Evolutionary conservation across 1,139 yeast genomes (phyloP).

Genomic region (Hyphopichia pseudoburtonii): DNA sequence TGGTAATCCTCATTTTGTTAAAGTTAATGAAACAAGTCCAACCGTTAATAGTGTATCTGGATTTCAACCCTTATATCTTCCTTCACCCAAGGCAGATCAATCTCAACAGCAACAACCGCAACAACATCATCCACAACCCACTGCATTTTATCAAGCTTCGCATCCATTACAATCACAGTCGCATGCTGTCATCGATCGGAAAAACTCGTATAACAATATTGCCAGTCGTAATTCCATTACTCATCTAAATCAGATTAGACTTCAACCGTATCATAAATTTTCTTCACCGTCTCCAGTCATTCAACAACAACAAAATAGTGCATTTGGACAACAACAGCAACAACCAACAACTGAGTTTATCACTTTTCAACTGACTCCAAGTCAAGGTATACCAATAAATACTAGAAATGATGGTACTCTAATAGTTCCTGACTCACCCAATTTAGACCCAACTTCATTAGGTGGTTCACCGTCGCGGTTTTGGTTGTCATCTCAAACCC

Average conservation of each 20-base stretch:
- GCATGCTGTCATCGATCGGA: slow-evolving; percentile 20
- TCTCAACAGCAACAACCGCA: slow-evolving; percentile 4
- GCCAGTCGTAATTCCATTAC: slow-evolving; percentile 32
- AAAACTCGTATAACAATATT: slow-evolving; percentile 23
- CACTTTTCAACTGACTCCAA: slow-evolving; percentile 11
- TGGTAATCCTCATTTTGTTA: background rate
- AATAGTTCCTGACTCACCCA: slow-evolving; percentile 51
- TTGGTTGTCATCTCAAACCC: slow-evolving; percentile 53
- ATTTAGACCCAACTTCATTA: slow-evolving; percentile 50
- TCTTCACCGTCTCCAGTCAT: slow-evolving; percentile 28
- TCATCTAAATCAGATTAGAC: slow-evolving; percentile 31
- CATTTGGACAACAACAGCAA: slow-evolving; percentile 1
- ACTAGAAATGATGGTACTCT: slow-evolving; percentile 6
- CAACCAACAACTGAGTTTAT: slow-evolving; percentile 7
- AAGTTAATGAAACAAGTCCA: slow-evolving; percentile 1
- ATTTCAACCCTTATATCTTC: slow-evolving; percentile 2
- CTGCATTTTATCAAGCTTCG: slow-evolving; percentile 7
- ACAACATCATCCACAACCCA: slow-evolving; percentile 8
- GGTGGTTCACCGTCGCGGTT: slow-evolving; percentile 59
- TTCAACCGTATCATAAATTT: slow-evolving; percentile 38
- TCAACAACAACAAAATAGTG: too few species aligned
- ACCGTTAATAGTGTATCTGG: slow-evolving; percentile 3
- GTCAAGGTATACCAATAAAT: slow-evolving; percentile 31
- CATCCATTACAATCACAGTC: slow-evolving; percentile 9
- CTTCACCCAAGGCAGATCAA: slow-evolving; percentile 4